These are phyloP conservation scores for Quercus rubra DNA, from an alignment of 306 rosid genomes.

Conservation along the genomic window DNA sequence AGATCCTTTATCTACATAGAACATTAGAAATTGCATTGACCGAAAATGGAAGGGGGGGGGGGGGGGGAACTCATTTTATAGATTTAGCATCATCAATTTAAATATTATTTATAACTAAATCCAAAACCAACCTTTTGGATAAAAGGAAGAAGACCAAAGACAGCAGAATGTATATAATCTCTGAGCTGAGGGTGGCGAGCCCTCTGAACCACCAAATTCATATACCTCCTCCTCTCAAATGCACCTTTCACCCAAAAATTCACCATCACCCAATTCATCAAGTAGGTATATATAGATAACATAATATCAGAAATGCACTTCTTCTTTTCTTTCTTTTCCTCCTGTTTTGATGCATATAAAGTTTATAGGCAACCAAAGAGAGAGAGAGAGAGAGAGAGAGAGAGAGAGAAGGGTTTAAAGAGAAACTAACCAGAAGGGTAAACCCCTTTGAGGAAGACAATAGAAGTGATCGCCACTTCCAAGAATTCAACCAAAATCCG, in stretches of 20 bases:
- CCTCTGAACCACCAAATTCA: constrained; percentile 83
- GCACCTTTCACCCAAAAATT: constrained; percentile 53
- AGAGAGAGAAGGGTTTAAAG: not conserved
- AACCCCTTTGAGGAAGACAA: constrained; percentile 77
- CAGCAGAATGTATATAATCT: constrained; percentile 74
- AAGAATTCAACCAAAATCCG: constrained; percentile 72
- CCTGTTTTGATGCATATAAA: not conserved
- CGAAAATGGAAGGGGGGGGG: not conserved
- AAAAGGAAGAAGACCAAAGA: constrained; percentile 65
- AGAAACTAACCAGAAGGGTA: constrained; percentile 72
- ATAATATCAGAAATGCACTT: too few relatives aligned
- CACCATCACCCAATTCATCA: not conserved
- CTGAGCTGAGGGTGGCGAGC: constrained; percentile 80
- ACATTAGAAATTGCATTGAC: not conserved
- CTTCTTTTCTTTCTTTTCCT: not conserved
- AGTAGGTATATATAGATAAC: too few relatives aligned
- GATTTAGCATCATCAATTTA: constrained; percentile 1
- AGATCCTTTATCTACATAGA: not conserved
- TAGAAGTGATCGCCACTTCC: constrained; percentile 71
- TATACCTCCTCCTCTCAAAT: constrained; percentile 80
- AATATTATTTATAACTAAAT: too few relatives aligned
- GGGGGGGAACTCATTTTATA: too few relatives aligned
- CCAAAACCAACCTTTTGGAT: too few relatives aligned
- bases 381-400: not conserved
- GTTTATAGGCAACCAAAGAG: constrained; percentile 23